Evolutionary conservation across 179 eudicot genomes (phyloP).

Genomic region (Spinacia oleracea): DNA sequence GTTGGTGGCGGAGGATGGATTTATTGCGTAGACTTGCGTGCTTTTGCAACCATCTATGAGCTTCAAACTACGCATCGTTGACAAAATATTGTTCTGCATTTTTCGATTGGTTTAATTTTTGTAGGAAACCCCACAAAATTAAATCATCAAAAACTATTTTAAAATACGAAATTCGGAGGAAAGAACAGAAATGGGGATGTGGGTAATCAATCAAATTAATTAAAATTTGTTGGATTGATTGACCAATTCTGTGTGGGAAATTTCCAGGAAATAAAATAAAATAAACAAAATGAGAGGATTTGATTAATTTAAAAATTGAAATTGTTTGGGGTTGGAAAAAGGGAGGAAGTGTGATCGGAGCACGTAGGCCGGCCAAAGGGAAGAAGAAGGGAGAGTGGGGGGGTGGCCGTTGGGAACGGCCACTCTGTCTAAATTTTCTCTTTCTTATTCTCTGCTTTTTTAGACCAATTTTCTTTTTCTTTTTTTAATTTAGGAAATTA

Average conservation of each 20-base stretch:
- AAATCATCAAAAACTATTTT: neutral
- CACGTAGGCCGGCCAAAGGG: constrained; percentile 42
- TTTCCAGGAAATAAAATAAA: neutral
- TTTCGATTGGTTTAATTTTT: constrained; percentile 19
- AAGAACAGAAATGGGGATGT: neutral
- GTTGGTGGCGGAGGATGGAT: constrained; percentile 29
- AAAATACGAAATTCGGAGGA: neutral
- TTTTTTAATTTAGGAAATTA: neutral
- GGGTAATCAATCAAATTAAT: constrained; percentile 17
- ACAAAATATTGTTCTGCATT: constrained; percentile 76
- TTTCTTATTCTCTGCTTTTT: constrained; percentile 19
- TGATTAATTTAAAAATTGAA: neutral
- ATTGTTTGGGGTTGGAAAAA: neutral
- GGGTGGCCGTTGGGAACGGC: constrained; percentile 46
- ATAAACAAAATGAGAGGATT: neutral
- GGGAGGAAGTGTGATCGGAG: constrained; percentile 28
- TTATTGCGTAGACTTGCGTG: constrained; percentile 54
- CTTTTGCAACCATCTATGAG: constrained; percentile 70
- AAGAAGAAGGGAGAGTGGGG: constrained; percentile 25
- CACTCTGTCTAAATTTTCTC: constrained; percentile 33
- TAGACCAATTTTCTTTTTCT: neutral
- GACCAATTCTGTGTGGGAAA: constrained; percentile 9
- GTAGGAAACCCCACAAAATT: neutral
- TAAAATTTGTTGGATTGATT: neutral
- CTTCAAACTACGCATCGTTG: constrained; percentile 79